phyloP scores from a whole-genome alignment of 345 rosid genomes.

The Lepidium africanum region DNA sequence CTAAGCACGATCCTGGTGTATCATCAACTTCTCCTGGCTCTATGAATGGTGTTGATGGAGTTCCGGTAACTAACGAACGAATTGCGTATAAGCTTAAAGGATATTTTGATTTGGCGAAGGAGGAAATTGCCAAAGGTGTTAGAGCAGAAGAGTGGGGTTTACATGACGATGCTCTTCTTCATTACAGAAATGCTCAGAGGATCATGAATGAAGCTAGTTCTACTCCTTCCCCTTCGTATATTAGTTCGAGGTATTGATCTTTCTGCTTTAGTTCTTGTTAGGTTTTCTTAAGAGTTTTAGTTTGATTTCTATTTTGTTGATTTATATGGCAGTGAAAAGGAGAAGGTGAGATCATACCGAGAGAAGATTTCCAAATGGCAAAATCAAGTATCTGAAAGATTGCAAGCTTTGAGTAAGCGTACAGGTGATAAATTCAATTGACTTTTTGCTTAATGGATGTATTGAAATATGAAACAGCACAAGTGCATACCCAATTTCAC shows the following conservation, averaged over 20 bases:
- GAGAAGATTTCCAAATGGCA: conserved; percentile 93
- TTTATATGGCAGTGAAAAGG: conserved; percentile 50
- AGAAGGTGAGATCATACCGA: conserved; percentile 71
- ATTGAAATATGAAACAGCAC: not conserved
- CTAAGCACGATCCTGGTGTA: conserved; percentile 26
- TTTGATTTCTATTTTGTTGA: not conserved
- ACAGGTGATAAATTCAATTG: conserved; percentile 36
- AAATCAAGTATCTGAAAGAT: conserved; percentile 74
- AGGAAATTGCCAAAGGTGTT: conserved; percentile 68
- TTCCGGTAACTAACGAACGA: conserved; percentile 56
- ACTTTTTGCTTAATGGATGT: not conserved
- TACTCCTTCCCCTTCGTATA: conserved; percentile 62
- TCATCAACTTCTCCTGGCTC: conserved; percentile 1
- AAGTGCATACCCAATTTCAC: not conserved
- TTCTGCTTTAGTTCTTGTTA: not conserved
- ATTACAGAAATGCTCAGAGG: conserved; percentile 73
- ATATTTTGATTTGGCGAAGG: conserved; percentile 76
- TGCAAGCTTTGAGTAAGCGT: conserved; percentile 55
- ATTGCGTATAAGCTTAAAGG: conserved; percentile 86
- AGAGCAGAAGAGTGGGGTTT: conserved; percentile 95
- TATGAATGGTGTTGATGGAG: conserved; percentile 47
- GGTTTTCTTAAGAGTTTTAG: not conserved
- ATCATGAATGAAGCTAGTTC: conserved; percentile 62
- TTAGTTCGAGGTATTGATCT: conserved; percentile 47
- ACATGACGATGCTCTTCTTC: conserved; percentile 62